Percentiles rank a stretch among this genome's conserved stretches.
phyloP scores from a whole-genome alignment of 345 rosid genomes.

The Eucalyptus albens region DNA sequence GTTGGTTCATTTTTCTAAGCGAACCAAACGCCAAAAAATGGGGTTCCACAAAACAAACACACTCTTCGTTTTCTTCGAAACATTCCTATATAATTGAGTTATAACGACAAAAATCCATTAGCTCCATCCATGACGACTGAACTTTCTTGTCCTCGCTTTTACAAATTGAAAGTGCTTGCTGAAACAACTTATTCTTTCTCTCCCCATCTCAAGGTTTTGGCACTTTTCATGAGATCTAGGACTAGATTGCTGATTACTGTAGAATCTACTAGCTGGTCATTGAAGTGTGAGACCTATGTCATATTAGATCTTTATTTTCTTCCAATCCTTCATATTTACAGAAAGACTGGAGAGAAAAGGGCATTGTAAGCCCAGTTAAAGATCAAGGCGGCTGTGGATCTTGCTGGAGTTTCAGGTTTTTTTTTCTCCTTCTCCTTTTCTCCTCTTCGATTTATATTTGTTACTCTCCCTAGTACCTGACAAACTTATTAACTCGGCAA shows the following conservation, averaged over 20 bases:
- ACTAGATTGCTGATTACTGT: not conserved
- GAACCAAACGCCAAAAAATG: too few relatives aligned
- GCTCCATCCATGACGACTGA: not conserved
- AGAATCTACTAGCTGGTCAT: not conserved
- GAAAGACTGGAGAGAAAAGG: conserved; percentile 91
- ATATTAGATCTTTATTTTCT: not conserved
- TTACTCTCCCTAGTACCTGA: not conserved
- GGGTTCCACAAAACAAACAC: too few relatives aligned
- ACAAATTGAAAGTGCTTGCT: not conserved
- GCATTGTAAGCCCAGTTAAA: conserved; percentile 87
- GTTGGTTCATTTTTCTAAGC: too few relatives aligned
- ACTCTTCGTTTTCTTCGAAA: not conserved
- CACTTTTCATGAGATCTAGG: not conserved
- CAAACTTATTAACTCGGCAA: too few relatives aligned
- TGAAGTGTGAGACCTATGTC: not conserved
- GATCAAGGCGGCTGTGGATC: conserved; percentile 90
- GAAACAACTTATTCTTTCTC: not conserved
- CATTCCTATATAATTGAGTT: not conserved
- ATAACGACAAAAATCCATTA: not conserved
- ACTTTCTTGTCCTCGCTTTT: not conserved
- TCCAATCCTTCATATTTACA: not conserved
- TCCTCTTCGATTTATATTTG: not conserved
- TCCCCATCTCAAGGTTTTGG: not conserved
- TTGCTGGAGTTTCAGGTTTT: conserved; percentile 98
- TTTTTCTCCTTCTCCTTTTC: not conserved